Evolutionary conservation across 805 yeast genomes (phyloP).

Genomic region (Yamadazyma sp.): DNA sequence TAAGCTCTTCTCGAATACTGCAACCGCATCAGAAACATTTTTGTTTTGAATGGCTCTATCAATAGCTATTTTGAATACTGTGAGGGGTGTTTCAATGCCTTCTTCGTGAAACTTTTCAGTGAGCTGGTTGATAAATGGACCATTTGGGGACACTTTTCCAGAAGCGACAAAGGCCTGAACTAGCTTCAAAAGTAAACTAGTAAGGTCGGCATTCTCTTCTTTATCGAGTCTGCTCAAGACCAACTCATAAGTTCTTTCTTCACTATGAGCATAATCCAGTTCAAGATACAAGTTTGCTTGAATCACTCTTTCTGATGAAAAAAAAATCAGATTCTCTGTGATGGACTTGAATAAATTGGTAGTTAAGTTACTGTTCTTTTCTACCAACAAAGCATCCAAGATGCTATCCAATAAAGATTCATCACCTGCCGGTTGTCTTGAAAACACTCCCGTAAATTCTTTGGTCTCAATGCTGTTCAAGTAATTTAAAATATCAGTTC

Average conservation of each 20-base stretch:
- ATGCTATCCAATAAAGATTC: conserved; percentile 4
- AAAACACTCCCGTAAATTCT: conserved; percentile 2
- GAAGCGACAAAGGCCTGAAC: conserved; percentile 19
- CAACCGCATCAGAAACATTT: conserved; percentile 24
- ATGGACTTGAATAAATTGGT: conserved; percentile 1
- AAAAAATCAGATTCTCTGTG: conserved; percentile 9
- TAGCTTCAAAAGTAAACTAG: conserved; percentile 18
- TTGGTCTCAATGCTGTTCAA: conserved; percentile 1
- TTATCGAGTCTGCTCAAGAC: not conserved
- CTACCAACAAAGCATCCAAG: not conserved
- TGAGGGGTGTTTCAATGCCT: conserved; percentile 18
- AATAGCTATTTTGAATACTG: conserved; percentile 28
- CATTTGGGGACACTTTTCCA: conserved; percentile 19
- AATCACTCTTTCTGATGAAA: conserved; percentile 9
- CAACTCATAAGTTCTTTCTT: not conserved
- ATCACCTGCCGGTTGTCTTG: conserved; percentile 8
- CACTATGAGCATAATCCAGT: not conserved
- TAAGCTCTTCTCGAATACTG: conserved; percentile 34
- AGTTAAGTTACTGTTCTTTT: too few relatives aligned
- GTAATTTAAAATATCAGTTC: not conserved
- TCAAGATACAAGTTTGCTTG: conserved; percentile 10
- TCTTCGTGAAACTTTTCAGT: conserved; percentile 8
- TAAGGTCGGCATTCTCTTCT: conserved; percentile 11
- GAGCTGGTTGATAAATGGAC: conserved; percentile 9
- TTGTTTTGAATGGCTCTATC: conserved; percentile 25